A percentile compares a stretch with the other conserved stretches of the same genome.
These are phyloP conservation scores for Chrysosporium keratinophilum DNA, from an alignment of 2,329 filamentous ascomycete genomes.

Conservation along the genomic window DNA sequence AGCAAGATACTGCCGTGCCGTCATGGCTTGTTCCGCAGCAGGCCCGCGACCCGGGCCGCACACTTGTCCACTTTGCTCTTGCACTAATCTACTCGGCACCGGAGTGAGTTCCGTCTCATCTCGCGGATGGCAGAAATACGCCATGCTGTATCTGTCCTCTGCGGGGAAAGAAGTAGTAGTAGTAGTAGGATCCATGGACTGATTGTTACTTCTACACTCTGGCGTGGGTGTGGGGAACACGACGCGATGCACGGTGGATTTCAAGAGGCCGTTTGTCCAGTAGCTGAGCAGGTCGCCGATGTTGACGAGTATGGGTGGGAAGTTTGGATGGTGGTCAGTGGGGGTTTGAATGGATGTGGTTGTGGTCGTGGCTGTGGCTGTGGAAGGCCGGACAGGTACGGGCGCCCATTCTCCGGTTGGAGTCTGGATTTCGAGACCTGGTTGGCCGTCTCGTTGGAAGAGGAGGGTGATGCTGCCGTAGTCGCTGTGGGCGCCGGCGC, in stretches of 20 bases:
- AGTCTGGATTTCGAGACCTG: conserved; percentile 72
- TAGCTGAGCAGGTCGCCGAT: conserved; percentile 67
- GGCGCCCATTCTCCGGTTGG: conserved; percentile 49
- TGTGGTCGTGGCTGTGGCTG: neutral
- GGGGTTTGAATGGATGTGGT: too few species aligned
- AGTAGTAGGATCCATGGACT: neutral
- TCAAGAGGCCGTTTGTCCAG: conserved; percentile 82
- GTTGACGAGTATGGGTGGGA: conserved; percentile 61
- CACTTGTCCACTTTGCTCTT: conserved; percentile 29
- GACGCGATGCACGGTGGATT: conserved; percentile 81
- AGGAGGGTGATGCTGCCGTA: conserved; percentile 62
- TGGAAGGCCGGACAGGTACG: conserved; percentile 53
- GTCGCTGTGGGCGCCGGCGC: conserved; percentile 86
- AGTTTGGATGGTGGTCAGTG: conserved; percentile 21
- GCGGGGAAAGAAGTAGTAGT: conserved; percentile 15
- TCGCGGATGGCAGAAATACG: conserved; percentile 54
- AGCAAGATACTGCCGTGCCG: conserved; percentile 50
- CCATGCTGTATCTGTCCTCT: conserved; percentile 47
- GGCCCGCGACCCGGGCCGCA: conserved; percentile 27
- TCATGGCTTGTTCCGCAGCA: conserved; percentile 42
- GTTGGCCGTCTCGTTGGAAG: conserved; percentile 75
- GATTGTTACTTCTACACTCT: too few species aligned
- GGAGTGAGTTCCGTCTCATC: conserved; percentile 45
- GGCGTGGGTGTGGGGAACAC: conserved; percentile 51
- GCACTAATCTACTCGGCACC: conserved; percentile 45